These are phyloP conservation scores for Carex sylvatica DNA, from an alignment of 202 grass and related monocot species.

Conservation along the genomic window DNA sequence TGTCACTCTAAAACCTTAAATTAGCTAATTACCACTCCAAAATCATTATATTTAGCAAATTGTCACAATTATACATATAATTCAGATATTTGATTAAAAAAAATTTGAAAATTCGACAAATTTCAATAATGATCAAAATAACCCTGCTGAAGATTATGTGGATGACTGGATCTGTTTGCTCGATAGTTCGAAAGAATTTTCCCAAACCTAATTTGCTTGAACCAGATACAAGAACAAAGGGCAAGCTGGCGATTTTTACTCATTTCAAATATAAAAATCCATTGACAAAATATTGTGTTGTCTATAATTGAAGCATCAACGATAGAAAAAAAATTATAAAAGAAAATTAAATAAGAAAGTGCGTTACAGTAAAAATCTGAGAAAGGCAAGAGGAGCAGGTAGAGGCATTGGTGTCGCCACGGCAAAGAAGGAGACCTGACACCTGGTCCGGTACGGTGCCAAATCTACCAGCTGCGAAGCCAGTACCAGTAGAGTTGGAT, in stretches of 20 bases:
- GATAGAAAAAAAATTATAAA: background rate
- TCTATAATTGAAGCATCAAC: background rate
- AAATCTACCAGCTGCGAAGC: slow-evolving; percentile 33
- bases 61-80: too few species aligned
- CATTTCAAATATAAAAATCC: background rate
- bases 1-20: too few species aligned
- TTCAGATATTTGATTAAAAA: too few species aligned
- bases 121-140: too few species aligned
- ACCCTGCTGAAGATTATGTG: too few species aligned
- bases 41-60: too few species aligned
- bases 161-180: too few species aligned
- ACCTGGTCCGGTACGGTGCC: slow-evolving; percentile 30
- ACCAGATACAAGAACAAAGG: background rate
- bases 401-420: slow-evolving; percentile 41
- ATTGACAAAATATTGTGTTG: background rate
- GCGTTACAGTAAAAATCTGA: slow-evolving; percentile 12
- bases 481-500: slow-evolving; percentile 33
- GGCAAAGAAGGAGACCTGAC: slow-evolving; percentile 54
- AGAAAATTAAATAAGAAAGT: background rate
- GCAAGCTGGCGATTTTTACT: background rate
- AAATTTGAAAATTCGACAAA: too few species aligned
- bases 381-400: slow-evolving; percentile 34
- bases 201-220: background rate
- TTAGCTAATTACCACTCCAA: too few species aligned
- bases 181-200: too few species aligned